Evolutionary conservation across 306 rosid genomes (phyloP).

Genomic region (Hippophae tibetana): DNA sequence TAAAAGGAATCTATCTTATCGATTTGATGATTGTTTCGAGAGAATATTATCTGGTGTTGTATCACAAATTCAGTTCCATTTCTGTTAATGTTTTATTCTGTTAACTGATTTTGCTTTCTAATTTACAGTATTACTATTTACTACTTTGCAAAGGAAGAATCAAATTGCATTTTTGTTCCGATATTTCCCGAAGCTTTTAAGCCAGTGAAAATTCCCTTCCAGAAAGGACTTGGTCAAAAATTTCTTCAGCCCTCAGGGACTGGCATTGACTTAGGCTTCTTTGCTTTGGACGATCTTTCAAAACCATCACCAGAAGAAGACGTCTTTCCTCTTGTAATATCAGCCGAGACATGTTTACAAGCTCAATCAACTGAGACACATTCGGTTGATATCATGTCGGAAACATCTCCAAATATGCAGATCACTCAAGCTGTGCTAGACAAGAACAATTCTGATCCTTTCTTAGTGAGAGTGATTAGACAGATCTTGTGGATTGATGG

Average conservation of each 20-base stretch:
- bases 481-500: conserved; percentile 81
- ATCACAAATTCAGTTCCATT: neutral
- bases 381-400: conserved; percentile 25
- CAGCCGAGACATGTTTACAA: conserved; percentile 51
- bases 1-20: too few relatives aligned
- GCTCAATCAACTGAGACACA: conserved; percentile 29
- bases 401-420: conserved; percentile 53
- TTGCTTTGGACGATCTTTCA: conserved; percentile 75
- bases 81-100: conserved; percentile 11
- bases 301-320: conserved; percentile 73
- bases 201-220: conserved; percentile 61
- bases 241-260: conserved; percentile 74
- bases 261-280: conserved; percentile 83
- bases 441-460: conserved; percentile 42
- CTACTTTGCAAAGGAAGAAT: conserved; percentile 89
- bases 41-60: neutral
- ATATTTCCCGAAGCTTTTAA: conserved; percentile 47
- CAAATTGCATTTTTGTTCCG: conserved; percentile 62
- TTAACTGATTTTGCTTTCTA: conserved; percentile 17
- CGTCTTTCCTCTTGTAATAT: conserved; percentile 67
- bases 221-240: conserved; percentile 72
- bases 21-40: too few relatives aligned
- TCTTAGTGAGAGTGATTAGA: conserved; percentile 61
- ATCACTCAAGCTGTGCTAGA: conserved; percentile 71
- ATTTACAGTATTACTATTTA: conserved; percentile 58